Evolutionary conservation across 2,329 filamentous ascomycete species (phyloP), one percentile per base, ranked within the genome.

Genomic region (Teratosphaeria gauchensis): DNA sequence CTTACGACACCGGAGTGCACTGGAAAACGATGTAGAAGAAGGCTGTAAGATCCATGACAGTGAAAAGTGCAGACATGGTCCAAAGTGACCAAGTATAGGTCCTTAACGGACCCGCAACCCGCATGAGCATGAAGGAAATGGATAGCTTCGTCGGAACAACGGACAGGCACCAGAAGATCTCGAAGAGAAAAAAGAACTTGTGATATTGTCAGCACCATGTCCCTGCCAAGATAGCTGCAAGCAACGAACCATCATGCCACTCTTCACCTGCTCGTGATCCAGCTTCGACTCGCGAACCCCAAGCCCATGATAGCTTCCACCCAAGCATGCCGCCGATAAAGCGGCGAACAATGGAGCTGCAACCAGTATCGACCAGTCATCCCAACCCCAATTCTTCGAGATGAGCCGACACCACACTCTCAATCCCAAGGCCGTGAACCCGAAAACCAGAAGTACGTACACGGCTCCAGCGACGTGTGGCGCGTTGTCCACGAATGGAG

Each of bases 111-210:
- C 64, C 66, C 7, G 71, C 72, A 38, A 73, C 69, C 8, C 71
- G 69, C 16, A 24, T 68, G 55, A 73, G 61, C 69, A 71, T 72
- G 56, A 73, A 68, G 0, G 70, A 66, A 31, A 74, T 73, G 60
- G 67, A 69, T n/a, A 73, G 62, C 61, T 74, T 74, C 59, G 73
- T 66, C 6, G 69, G 69, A 11, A 74, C 71, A 55, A 73, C 69
- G 7, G 71, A 63, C 4, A 68, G 63, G 63, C 72, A 73, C 57
- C 71, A 74, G 57, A 73, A 72, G 54, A 72, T 61, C 55, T 73
- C 69, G 54, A 71, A 74, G 59, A 73, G 65, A 58, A 73, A 73
- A 64, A 73, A 73, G 63, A 67, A 73, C 71, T 72, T 46, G 7
- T 1, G 8, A 0, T 2, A 1, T 19, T n/a, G 53, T 65, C 35